Evolutionary conservation across 257 asterid species (phyloP).

Genomic region (Coffea eugenioides): DNA sequence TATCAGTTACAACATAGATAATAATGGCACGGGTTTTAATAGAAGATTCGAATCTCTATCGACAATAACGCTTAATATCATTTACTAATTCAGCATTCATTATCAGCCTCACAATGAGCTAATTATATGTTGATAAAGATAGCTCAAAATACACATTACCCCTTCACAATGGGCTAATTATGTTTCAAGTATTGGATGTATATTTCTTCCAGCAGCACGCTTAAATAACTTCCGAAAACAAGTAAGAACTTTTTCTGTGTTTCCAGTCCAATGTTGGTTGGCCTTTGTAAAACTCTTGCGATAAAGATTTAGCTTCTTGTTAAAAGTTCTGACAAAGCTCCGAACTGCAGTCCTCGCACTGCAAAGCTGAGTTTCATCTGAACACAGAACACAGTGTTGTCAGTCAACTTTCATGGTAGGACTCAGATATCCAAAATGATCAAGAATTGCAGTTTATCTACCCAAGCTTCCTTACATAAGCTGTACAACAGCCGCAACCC

Average conservation of each 20-base stretch:
- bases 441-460: conserved; percentile 37
- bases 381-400: background rate
- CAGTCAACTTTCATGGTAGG: background rate
- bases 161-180: background rate
- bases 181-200: too few relatives aligned
- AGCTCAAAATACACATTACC: background rate
- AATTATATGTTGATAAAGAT: background rate
- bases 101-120: background rate
- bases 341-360: background rate
- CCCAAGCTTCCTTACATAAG: background rate
- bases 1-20: too few relatives aligned
- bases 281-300: background rate
- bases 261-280: background rate
- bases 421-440: too few relatives aligned
- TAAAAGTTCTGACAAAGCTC: background rate
- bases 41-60: background rate
- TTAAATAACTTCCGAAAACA: background rate
- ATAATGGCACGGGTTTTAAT: background rate
- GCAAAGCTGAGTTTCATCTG: background rate
- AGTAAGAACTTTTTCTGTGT: too few relatives aligned
- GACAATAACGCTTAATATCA: background rate
- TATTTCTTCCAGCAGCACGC: background rate
- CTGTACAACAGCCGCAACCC: conserved; percentile 86
- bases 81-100: background rate
- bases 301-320: background rate